phyloP scores from a whole-genome alignment of 2,329 filamentous ascomycete genomes.

The Curvularia verruculosa region DNA sequence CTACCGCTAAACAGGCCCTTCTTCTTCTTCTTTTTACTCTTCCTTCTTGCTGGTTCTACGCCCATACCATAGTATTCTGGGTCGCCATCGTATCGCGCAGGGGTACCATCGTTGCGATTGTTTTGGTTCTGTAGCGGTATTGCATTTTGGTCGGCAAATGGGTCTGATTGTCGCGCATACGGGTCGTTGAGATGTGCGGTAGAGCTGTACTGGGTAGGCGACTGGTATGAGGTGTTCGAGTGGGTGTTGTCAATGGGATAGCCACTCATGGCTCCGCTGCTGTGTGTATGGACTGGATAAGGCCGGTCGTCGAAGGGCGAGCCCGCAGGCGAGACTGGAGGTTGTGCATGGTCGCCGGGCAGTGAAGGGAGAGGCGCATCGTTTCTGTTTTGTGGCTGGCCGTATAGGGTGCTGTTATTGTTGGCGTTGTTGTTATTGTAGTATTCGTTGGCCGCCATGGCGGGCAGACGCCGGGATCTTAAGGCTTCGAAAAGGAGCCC shows the following conservation, averaged over 20 bases:
- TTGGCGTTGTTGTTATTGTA: conserved; percentile 50
- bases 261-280: conserved; percentile 59
- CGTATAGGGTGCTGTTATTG: conserved; percentile 65
- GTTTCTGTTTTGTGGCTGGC: conserved; percentile 23
- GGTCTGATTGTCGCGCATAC: conserved; percentile 56
- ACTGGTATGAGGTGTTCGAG: conserved; percentile 51
- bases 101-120: conserved; percentile 47
- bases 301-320: conserved; percentile 49
- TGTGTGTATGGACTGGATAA: conserved; percentile 47
- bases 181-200: conserved; percentile 42
- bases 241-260: conserved; percentile 62
- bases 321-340: conserved; percentile 42
- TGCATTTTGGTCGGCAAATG: conserved; percentile 56
- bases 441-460: conserved; percentile 64
- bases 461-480: conserved; percentile 5
- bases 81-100: conserved; percentile 47
- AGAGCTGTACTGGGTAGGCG: conserved; percentile 32
- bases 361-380: conserved; percentile 49
- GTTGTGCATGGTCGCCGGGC: conserved; percentile 33
- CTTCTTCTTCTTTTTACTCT: conserved; percentile 52
- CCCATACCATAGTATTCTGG: conserved; percentile 46
- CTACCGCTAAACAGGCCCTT: conserved; percentile 63
- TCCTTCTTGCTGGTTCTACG: conserved; percentile 17
- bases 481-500: conserved; percentile 1
- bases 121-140: conserved; percentile 54